phyloP scores from a whole-genome alignment of 208 protist genomes.

The Acanthamoeba sp. region DNA sequence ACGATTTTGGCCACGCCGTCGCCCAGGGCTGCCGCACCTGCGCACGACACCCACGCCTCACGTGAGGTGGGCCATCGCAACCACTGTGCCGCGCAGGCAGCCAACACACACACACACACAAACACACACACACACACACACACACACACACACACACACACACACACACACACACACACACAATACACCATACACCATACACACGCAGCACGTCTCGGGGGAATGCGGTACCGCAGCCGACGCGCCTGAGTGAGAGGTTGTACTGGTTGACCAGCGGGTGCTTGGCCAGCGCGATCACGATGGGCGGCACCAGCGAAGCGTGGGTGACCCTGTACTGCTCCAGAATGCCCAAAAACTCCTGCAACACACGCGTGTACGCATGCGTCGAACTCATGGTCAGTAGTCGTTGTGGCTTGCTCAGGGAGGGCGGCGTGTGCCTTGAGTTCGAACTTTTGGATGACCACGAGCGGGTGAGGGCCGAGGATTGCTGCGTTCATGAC shows the following conservation, averaged over 20 bases:
- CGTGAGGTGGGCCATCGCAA: too few relatives aligned
- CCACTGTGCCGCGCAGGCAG: too few relatives aligned
- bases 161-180: slow-evolving; percentile 82
- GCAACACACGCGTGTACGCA: background rate
- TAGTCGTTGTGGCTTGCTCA: background rate
- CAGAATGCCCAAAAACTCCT: background rate
- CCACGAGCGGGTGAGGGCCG: slow-evolving; percentile 82
- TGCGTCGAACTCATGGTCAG: background rate
- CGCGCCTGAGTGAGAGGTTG: slow-evolving; percentile 78
- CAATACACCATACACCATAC: too few relatives aligned
- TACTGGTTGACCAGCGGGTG: slow-evolving; percentile 85
- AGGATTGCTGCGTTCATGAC: slow-evolving; percentile 79
- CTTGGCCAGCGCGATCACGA: slow-evolving; percentile 90
- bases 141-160: too few relatives aligned
- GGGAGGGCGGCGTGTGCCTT: slow-evolving; percentile 22
- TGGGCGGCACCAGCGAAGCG: slow-evolving; percentile 89
- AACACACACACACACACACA: too few relatives aligned
- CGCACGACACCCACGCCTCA: too few relatives aligned
- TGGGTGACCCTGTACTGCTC: slow-evolving; percentile 85
- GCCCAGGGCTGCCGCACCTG: too few relatives aligned
- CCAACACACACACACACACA: too few relatives aligned
- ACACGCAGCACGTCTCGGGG: slow-evolving; percentile 84
- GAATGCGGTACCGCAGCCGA: slow-evolving; percentile 67
- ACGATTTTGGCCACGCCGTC: too few relatives aligned
- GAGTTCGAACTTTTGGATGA: slow-evolving; percentile 87